These are phyloP conservation scores for Raddia distichophylla DNA, from an alignment of 176 grass and related monocot species.

Conservation along the genomic window DNA sequence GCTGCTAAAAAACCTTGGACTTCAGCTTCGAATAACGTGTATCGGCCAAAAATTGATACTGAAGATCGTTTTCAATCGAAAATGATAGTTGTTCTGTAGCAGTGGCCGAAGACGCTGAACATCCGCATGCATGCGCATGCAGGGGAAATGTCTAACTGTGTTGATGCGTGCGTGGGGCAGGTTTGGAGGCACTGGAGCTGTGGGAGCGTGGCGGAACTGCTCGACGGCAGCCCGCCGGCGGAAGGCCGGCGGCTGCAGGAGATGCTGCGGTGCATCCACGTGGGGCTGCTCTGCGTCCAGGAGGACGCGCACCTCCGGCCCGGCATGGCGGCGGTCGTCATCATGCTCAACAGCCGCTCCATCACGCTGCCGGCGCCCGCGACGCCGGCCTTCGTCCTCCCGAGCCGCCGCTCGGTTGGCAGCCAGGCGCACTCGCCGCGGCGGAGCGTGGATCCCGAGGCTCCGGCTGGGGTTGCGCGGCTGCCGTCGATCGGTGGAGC, in stretches of 20 bases:
- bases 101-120: no score
- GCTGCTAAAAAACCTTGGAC: no score
- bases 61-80: no score
- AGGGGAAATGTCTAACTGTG: neutral
- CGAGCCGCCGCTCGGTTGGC: neutral
- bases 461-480: neutral
- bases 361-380: conserved; percentile 44
- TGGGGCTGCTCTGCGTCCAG: conserved; percentile 55
- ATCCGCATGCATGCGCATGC: no score
- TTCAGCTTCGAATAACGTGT: no score
- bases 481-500: conserved; percentile 17
- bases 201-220: conserved; percentile 23
- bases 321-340: conserved; percentile 42
- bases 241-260: conserved; percentile 21
- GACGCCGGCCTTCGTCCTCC: conserved; percentile 28
- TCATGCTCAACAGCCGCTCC: conserved; percentile 57
- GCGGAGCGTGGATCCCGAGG: neutral
- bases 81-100: no score
- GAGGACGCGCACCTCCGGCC: conserved; percentile 45
- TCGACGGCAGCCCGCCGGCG: conserved; percentile 3
- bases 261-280: conserved; percentile 49
- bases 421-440: neutral
- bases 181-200: conserved; percentile 48
- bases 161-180: conserved; percentile 1
- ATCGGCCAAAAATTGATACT: no score